phyloP scores from a whole-genome alignment of 2,329 filamentous ascomycete species.

The Spiromastix sp. region DNA sequence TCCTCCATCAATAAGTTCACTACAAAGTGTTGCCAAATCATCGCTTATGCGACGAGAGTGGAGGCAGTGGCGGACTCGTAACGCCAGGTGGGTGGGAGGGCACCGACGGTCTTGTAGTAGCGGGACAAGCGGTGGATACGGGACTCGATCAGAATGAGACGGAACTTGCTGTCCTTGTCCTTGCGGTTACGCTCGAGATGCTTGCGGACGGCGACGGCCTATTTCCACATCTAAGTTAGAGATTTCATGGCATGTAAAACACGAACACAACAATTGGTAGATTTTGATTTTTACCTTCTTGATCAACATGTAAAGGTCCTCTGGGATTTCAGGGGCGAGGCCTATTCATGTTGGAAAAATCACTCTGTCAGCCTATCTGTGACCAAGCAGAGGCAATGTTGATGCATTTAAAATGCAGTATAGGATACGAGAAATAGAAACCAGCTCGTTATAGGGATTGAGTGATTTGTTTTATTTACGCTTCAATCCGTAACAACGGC shows the following conservation, averaged over 20 bases:
- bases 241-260: too few relatives aligned
- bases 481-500: not conserved
- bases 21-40: too few relatives aligned
- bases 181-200: conserved; percentile 99
- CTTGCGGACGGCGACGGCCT: conserved; percentile 98
- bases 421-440: not conserved
- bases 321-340: conserved; percentile 95
- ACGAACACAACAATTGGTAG: too few relatives aligned
- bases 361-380: conserved; percentile 74
- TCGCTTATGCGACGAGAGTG: conserved; percentile 81
- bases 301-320: conserved; percentile 99
- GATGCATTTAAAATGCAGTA: conserved; percentile 4
- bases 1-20: too few relatives aligned
- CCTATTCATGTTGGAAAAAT: conserved; percentile 58
- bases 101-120: conserved; percentile 96
- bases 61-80: conserved; percentile 96
- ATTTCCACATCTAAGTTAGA: too few relatives aligned
- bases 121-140: conserved; percentile 98
- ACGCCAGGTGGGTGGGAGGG: conserved; percentile 86
- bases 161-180: conserved; percentile 99
- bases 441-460: too few relatives aligned
- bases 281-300: conserved; percentile 87
- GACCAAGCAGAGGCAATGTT: conserved; percentile 74
- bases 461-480: not conserved
- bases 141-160: conserved; percentile 99